Conservation (phyloP, 1,284 basidiomycete species). For the Cerioporus squamosus region DNA sequence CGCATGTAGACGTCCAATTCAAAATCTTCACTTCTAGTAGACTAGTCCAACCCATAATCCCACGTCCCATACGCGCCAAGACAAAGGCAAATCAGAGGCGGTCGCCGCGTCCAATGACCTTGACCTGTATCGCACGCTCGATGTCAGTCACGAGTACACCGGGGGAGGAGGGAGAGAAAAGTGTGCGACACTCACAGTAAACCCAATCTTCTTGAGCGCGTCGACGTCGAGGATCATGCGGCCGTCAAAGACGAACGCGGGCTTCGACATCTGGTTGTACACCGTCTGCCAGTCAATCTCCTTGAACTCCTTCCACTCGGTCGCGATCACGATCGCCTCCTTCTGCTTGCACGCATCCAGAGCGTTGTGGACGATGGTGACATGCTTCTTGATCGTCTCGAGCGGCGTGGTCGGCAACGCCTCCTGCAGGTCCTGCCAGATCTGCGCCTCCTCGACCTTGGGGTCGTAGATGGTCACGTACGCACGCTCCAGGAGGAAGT, state of each 20-base stretch:
- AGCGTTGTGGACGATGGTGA: slow-evolving; percentile 78
- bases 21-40: slow-evolving; percentile 1
- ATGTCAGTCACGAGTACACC: slow-evolving; percentile 23
- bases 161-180: not conserved
- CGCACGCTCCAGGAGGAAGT: slow-evolving; percentile 93
- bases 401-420: slow-evolving; percentile 63
- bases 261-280: slow-evolving; percentile 92
- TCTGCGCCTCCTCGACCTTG: slow-evolving; percentile 75
- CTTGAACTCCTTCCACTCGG: slow-evolving; percentile 97
- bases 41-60: not conserved
- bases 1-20: slow-evolving; percentile 8
- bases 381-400: slow-evolving; percentile 83
- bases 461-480: slow-evolving; percentile 92
- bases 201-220: slow-evolving; percentile 85
- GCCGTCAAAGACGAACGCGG: slow-evolving; percentile 95
- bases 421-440: slow-evolving; percentile 77
- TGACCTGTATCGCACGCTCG: slow-evolving; percentile 30
- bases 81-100: slow-evolving; percentile 13
- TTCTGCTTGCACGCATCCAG: slow-evolving; percentile 88
- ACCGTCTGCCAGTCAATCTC: slow-evolving; percentile 89
- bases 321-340: slow-evolving; percentile 92
- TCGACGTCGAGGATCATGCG: slow-evolving; percentile 84
- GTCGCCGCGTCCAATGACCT: slow-evolving; percentile 36
- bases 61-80: too few relatives aligned
- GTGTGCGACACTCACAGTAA: slow-evolving; percentile 68